Evolutionary conservation across 1,284 basidiomycete species (phyloP).

Genomic region (Trichosporon faecale): DNA sequence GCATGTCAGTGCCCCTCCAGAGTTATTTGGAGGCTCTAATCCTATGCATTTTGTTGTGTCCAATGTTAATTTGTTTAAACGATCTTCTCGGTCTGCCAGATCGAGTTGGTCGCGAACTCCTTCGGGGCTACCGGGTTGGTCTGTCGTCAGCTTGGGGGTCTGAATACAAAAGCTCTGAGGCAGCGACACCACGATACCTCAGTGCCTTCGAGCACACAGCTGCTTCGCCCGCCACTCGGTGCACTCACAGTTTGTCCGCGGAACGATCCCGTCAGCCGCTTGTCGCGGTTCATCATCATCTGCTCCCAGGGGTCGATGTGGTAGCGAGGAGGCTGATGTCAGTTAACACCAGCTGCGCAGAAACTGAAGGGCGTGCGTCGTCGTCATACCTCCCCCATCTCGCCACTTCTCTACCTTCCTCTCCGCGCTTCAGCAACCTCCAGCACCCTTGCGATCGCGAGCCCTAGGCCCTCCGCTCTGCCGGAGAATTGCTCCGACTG

Average conservation of each 20-base stretch:
- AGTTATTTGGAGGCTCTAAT: constrained; percentile 8
- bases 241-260: constrained; percentile 75
- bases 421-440: neutral
- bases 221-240: neutral
- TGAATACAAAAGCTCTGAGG: neutral
- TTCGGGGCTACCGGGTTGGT: constrained; percentile 68
- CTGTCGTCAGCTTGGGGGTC: constrained; percentile 52
- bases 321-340: constrained; percentile 71
- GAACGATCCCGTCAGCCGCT: constrained; percentile 77
- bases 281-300: constrained; percentile 91
- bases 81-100: constrained; percentile 65
- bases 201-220: neutral
- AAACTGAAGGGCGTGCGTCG: neutral
- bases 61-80: constrained; percentile 8
- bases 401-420: neutral
- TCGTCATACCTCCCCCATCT: neutral
- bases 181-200: neutral
- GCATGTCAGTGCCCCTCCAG: neutral
- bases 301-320: constrained; percentile 82
- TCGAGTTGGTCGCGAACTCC: constrained; percentile 70
- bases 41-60: constrained; percentile 23
- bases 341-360: neutral
- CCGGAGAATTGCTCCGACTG: neutral
- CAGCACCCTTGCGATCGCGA: too few relatives aligned
- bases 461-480: too few relatives aligned